Evolutionary conservation across 108 stramenopile genomes (phyloP).

Genomic region (Epithemia pelagica): DNA sequence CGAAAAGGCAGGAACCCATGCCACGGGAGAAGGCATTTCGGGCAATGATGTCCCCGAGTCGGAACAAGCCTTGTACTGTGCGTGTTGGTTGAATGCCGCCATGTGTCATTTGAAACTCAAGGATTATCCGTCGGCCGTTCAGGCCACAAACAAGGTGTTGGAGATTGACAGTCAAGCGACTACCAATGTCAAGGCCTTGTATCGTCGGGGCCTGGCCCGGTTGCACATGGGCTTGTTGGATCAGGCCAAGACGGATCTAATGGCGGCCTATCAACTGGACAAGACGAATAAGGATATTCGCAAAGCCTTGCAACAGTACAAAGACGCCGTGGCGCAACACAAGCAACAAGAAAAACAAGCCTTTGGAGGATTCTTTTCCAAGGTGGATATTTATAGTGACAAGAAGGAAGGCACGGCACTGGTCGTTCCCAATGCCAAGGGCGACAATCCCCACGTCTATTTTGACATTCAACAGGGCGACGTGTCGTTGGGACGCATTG

Average conservation of each 20-base stretch:
- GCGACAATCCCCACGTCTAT: conserved; percentile 86
- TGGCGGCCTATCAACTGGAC: conserved; percentile 84
- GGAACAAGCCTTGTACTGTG: conserved; percentile 60
- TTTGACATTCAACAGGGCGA: conserved; percentile 89
- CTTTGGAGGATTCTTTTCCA: conserved; percentile 88
- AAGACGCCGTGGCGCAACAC: conserved; percentile 51
- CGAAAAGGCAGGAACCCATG: conserved; percentile 68
- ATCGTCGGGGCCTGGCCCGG: conserved; percentile 74
- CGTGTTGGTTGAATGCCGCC: conserved; percentile 86
- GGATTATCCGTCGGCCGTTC: conserved; percentile 75
- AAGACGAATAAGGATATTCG: conserved; percentile 88
- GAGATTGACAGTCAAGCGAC: conserved; percentile 53
- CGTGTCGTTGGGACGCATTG: conserved; percentile 65
- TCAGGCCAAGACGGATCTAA: conserved; percentile 88
- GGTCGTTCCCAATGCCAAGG: conserved; percentile 61
- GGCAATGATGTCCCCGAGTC: conserved; percentile 67
- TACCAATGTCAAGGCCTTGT: conserved; percentile 87
- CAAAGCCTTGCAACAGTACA: conserved; percentile 68
- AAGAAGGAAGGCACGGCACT: conserved; percentile 75
- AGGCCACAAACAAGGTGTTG: conserved; percentile 71
- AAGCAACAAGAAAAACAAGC: conserved; percentile 86
- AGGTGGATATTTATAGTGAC: conserved; percentile 87
- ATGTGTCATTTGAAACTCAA: conserved; percentile 83
- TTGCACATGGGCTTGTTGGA: conserved; percentile 82
- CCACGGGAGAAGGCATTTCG: conserved; percentile 71